Conservation (phyloP, 129 eudicot genomes). For the Centaurea solstitialis region DNA sequence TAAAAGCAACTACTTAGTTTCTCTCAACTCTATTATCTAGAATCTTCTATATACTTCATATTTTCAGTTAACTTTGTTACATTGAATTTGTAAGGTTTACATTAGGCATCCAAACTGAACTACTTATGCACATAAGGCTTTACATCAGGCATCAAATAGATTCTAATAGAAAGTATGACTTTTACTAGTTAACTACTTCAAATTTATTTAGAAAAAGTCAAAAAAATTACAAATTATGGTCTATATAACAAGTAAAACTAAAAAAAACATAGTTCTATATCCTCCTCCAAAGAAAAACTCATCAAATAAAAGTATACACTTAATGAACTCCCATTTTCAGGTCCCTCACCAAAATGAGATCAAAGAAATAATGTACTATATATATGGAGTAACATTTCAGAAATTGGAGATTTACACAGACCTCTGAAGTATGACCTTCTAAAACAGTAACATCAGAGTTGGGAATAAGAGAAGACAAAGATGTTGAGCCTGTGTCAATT, state of each 20-base stretch:
- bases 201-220: neutral
- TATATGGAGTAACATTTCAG: neutral
- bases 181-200: neutral
- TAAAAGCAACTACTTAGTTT: neutral
- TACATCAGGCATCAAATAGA: neutral
- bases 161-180: neutral
- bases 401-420: constrained; percentile 28
- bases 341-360: constrained; percentile 7
- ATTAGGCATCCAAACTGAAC: neutral
- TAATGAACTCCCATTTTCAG: neutral
- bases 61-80: neutral
- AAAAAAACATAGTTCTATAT: neutral
- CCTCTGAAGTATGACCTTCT: constrained; percentile 95
- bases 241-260: neutral
- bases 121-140: too few species aligned
- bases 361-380: neutral
- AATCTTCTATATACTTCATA: neutral
- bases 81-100: neutral
- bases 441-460: constrained; percentile 63
- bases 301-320: neutral
- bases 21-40: neutral
- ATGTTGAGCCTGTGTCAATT: constrained; percentile 50
- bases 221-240: neutral
- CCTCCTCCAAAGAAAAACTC: neutral
- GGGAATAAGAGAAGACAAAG: constrained; percentile 61